A percentile compares a stretch with the other conserved stretches of the same genome.
These are phyloP conservation scores for Scutellaria baicalensis DNA, from an alignment of 257 asterid genomes.

Conservation along the genomic window DNA sequence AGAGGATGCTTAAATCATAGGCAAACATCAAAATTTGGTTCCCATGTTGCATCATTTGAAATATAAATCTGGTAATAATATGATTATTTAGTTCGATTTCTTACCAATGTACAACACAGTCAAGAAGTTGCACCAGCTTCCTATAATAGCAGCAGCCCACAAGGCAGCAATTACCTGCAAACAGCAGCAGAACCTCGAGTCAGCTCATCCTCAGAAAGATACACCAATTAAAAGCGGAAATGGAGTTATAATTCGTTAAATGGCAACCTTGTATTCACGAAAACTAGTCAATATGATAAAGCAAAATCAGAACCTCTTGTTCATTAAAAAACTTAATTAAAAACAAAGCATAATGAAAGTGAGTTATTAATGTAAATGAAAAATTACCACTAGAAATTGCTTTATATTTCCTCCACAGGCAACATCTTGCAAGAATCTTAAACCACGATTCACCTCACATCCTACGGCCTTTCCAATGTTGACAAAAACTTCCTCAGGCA, in stretches of 20 bases:
- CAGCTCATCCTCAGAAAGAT: no score
- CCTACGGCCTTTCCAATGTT: slow-evolving; percentile 49
- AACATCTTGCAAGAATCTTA: slow-evolving; percentile 54
- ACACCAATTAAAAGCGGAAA: background rate
- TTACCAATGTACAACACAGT: slow-evolving; percentile 55
- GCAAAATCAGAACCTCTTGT: background rate
- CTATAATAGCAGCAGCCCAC: slow-evolving; percentile 67
- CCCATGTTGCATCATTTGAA: no score
- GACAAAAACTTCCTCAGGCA: slow-evolving; percentile 52
- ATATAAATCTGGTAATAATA: no score
- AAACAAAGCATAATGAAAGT: no score
- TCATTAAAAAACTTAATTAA: background rate
- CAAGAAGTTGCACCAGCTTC: slow-evolving; percentile 91
- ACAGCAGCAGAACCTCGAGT: no score
- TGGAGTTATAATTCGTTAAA: background rate
- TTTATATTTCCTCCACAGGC: slow-evolving; percentile 59
- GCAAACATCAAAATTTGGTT: background rate
- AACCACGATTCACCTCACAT: slow-evolving; percentile 43
- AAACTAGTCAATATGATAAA: no score
- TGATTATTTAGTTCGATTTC: no score
- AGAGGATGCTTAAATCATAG: no score
- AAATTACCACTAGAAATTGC: slow-evolving; percentile 54
- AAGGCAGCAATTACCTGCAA: slow-evolving; percentile 60
- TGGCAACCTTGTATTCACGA: background rate
- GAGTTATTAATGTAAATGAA: background rate